These are phyloP conservation scores for Geoglossum cookeanum DNA, from an alignment of 2,329 filamentous ascomycete genomes.

Conservation along the genomic window DNA sequence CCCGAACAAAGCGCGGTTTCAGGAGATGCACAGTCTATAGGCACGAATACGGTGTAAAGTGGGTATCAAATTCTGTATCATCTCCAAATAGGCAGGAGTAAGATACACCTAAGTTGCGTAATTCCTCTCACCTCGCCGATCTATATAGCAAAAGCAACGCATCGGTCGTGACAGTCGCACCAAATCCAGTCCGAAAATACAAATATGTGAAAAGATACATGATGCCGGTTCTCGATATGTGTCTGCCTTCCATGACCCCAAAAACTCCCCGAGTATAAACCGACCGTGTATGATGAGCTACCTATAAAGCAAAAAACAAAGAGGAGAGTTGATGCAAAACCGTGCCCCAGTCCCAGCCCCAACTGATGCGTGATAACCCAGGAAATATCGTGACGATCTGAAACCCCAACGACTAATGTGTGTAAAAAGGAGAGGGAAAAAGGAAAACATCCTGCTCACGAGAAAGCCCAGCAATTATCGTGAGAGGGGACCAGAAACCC, in stretches of 20 bases:
- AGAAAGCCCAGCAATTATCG: background rate
- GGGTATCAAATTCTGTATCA: slow-evolving; percentile 1
- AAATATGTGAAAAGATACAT: background rate
- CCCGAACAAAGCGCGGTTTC: background rate
- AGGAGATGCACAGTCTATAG: background rate
- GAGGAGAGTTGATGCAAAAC: slow-evolving; percentile 1
- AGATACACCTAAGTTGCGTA: background rate
- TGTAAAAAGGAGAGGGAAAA: background rate
- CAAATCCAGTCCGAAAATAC: background rate
- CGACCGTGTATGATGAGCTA: slow-evolving; percentile 1
- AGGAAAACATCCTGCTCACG: background rate
- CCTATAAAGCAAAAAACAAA: background rate
- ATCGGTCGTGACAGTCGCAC: background rate
- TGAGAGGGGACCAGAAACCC: background rate
- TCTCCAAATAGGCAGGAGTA: background rate
- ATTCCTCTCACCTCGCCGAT: background rate
- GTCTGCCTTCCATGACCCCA: background rate
- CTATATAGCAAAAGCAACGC: background rate
- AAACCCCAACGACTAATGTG: background rate
- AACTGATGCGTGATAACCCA: background rate
- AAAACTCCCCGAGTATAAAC: background rate
- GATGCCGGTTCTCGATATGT: slow-evolving; percentile 2
- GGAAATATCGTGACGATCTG: background rate
- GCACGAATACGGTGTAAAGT: background rate
- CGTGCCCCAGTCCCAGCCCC: background rate